phyloP scores from a whole-genome alignment of 441 rosid species.

The Arabidopsis lyrata region DNA sequence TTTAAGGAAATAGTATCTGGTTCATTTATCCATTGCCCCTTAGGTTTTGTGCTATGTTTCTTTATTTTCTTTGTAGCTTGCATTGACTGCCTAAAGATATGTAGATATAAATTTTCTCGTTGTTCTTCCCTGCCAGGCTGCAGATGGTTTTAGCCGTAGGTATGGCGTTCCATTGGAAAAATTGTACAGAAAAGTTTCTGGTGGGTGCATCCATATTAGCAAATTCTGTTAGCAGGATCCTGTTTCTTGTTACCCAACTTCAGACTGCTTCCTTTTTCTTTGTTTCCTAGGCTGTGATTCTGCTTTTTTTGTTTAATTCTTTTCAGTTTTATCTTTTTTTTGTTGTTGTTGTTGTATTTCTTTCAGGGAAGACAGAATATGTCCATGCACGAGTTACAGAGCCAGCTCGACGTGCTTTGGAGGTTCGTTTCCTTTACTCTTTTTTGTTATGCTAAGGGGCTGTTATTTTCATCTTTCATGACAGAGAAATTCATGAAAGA shows the following conservation, averaged over 20 bases:
- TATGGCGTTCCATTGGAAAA: slow-evolving; percentile 67
- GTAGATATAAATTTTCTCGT: neutral
- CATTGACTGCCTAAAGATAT: slow-evolving; percentile 11
- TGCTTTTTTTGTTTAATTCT: slow-evolving; percentile 15
- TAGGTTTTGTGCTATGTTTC: slow-evolving; percentile 26
- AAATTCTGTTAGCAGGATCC: slow-evolving; percentile 8
- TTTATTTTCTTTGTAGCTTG: neutral
- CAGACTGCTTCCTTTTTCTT: slow-evolving; percentile 15
- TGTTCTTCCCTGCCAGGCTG: slow-evolving; percentile 69
- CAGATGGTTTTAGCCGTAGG: slow-evolving; percentile 93
- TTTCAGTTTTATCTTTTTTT: neutral
- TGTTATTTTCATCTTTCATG: slow-evolving; percentile 23
- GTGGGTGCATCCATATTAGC: slow-evolving; percentile 55
- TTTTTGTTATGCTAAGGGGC: slow-evolving; percentile 41
- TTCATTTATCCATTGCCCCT: slow-evolving; percentile 6
- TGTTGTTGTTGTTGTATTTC: neutral
- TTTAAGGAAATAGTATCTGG: slow-evolving; percentile 18
- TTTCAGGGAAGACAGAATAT: slow-evolving; percentile 88
- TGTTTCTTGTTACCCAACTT: slow-evolving; percentile 24
- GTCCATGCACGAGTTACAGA: slow-evolving; percentile 70
- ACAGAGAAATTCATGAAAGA: slow-evolving; percentile 15
- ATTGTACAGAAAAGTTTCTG: slow-evolving; percentile 70
- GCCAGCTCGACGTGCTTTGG: slow-evolving; percentile 74
- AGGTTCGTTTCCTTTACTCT: slow-evolving; percentile 60
- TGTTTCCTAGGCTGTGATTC: slow-evolving; percentile 14